Evolutionary conservation across 1,284 basidiomycete species (phyloP).

Genomic region (Ceratobasidium theobromae): DNA sequence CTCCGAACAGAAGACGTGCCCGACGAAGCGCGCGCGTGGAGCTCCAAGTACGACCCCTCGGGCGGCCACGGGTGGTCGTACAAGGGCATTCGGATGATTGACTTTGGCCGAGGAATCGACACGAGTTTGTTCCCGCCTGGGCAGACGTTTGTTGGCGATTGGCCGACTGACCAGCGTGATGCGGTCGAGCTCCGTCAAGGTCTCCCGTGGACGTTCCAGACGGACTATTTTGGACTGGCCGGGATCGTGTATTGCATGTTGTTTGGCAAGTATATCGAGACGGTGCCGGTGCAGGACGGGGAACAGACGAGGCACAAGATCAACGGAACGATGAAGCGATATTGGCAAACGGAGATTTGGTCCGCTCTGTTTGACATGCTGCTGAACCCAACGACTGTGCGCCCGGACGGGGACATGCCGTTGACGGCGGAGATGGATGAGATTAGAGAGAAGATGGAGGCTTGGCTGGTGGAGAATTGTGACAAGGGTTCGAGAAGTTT

Average conservation of each 20-base stretch:
- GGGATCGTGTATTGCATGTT: slow-evolving; percentile 93
- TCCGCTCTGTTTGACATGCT: slow-evolving; percentile 79
- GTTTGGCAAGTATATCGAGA: slow-evolving; percentile 92
- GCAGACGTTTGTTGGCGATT: slow-evolving; percentile 85
- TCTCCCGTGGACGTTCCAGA: slow-evolving; percentile 87
- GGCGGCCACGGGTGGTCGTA: slow-evolving; percentile 82
- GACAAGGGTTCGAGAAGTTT: slow-evolving; percentile 59
- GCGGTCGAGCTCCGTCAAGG: slow-evolving; percentile 87
- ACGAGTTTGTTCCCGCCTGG: slow-evolving; percentile 71
- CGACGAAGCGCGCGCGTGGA: slow-evolving; percentile 69
- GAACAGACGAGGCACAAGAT: slow-evolving; percentile 59
- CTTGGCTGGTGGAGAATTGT: slow-evolving; percentile 67
- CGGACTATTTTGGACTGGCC: slow-evolving; percentile 94
- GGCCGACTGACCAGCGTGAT: slow-evolving; percentile 84
- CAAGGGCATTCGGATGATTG: slow-evolving; percentile 92
- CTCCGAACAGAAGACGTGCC: slow-evolving; percentile 84
- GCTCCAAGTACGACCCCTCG: slow-evolving; percentile 67
- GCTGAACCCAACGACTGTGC: slow-evolving; percentile 71
- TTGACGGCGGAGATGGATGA: slow-evolving; percentile 65
- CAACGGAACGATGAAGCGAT: slow-evolving; percentile 81
- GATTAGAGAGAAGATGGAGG: slow-evolving; percentile 80
- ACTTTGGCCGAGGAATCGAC: slow-evolving; percentile 95
- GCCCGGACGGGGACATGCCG: slow-evolving; percentile 62
- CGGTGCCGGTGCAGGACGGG: slow-evolving; percentile 53
- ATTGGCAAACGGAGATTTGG: slow-evolving; percentile 95